Conservation (phyloP, 164 flowering plant species). For the Vitis cinerea region DNA sequence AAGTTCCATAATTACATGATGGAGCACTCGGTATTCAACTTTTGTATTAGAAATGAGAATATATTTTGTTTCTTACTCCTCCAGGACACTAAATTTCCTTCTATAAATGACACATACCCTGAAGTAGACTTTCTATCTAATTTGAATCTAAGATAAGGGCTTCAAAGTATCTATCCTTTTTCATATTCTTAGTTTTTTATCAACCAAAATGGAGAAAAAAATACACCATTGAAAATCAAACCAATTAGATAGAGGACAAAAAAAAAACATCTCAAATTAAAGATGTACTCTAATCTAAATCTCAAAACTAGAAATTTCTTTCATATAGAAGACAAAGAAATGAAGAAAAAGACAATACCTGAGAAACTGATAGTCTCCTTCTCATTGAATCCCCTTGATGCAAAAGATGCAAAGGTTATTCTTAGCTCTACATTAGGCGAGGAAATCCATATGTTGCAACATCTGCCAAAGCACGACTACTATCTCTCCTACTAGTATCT, state of each 20-base stretch:
- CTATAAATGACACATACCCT: no score
- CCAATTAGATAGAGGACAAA: background rate
- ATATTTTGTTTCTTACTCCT: no score
- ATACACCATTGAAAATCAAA: background rate
- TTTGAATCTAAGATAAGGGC: no score
- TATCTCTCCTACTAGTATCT: slow-evolving; percentile 54
- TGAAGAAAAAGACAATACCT: slow-evolving; percentile 1
- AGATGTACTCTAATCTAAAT: background rate
- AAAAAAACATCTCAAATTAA: background rate
- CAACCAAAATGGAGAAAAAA: background rate
- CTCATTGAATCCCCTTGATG: slow-evolving; percentile 41
- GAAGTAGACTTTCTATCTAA: no score
- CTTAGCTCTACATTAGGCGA: slow-evolving; percentile 34
- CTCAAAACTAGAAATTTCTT: background rate
- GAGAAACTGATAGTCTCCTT: slow-evolving; percentile 52
- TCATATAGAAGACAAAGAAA: background rate
- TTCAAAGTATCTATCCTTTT: background rate
- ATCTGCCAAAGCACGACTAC: slow-evolving; percentile 21
- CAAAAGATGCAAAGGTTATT: slow-evolving; percentile 29
- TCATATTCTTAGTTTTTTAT: background rate
- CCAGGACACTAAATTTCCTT: no score
- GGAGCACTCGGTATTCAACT: no score
- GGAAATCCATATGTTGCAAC: slow-evolving; percentile 39
- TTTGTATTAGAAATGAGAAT: no score
- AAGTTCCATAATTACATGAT: no score